Base-by-base conservation (phyloP, 176 grass and related monocot species). In the Musa schizocarpa region DNA sequence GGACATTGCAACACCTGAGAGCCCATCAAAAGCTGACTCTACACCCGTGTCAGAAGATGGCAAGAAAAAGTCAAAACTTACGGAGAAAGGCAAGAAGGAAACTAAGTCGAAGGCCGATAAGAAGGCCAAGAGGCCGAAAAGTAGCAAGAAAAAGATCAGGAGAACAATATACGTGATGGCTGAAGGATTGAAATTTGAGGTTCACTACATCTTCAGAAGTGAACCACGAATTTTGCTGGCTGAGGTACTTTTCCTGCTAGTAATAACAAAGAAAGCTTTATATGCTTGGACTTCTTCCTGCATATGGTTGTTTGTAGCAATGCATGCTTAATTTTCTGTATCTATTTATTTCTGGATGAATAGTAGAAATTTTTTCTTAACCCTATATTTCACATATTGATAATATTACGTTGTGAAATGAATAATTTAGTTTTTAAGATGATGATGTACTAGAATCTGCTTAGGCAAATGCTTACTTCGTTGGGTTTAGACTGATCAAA, bases 181-280 rank as follows among this genome's bases (percentile, higher is more conserved):
- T 64, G 63, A 78, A 59, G 84, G 27, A 82, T 83, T 89, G 16
- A 65, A 87, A n/a, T 93, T 87, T 76, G 88, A 87, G 80, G 88
- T 90, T 77, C 86, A 89, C 67, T 98, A 85, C 4, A 72, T 77
- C 53, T 85, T 98, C 16, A 68, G 63, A 54, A 76, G 80, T 11
- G 90, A 93, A 79, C 90, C 94, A 82, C 88, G 78, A 53, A 83
- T 98, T 85, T 85, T 98, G 81, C 78, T 98, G 58, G 76, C 90
- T 34, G 90, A 98, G 94, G 94, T 98, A 93, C 29, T 27, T 69
- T 78, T 16, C 34, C 9, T 74, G 9, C 23, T 43, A 25, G 12
- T 19, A 10, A 26, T 27, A 48, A 72, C 1, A 2, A 2, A 27
- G 1, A 27, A 27, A 27, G 26, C 26, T 27, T 27, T 27, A 27